Conservation (phyloP, 257 asterid genomes). For the Nicotiana otophora region DNA sequence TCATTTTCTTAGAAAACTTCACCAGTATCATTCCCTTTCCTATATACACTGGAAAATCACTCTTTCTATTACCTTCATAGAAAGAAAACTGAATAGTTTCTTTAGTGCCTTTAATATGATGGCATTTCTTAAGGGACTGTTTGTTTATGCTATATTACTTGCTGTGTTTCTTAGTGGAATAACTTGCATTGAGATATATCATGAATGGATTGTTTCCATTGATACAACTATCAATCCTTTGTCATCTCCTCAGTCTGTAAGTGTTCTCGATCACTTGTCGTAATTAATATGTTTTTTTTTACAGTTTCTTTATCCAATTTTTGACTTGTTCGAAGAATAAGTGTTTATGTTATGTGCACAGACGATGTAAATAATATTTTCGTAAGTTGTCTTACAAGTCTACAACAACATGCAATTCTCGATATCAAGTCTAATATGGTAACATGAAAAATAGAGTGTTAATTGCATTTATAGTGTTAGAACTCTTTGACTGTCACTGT, state of each 20-base stretch:
- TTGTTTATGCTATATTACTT: neutral
- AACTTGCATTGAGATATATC: slow-evolving; percentile 19
- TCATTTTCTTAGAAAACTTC: neutral
- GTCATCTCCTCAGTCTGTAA: slow-evolving; percentile 19
- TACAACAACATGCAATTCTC: neutral
- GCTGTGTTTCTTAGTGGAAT: neutral
- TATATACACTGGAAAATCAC: neutral
- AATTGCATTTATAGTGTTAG: neutral
- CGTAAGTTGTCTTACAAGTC: neutral
- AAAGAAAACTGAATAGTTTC: neutral
- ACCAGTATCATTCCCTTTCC: neutral
- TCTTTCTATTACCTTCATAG: neutral
- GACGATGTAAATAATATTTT: neutral
- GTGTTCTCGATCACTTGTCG: neutral
- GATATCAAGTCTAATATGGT: neutral
- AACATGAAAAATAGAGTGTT: neutral
- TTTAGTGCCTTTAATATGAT: neutral
- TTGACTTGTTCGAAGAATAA: neutral
- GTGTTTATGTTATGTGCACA: neutral
- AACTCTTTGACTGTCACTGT: neutral
- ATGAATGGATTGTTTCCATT: slow-evolving; percentile 29
- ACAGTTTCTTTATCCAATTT: neutral
- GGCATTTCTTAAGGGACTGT: slow-evolving; percentile 16
- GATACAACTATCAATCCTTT: slow-evolving; percentile 15
- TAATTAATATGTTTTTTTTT: neutral